phyloP scores from a whole-genome alignment of 139 green algal genomes.

The Pseudopediastrum boryanum region DNA sequence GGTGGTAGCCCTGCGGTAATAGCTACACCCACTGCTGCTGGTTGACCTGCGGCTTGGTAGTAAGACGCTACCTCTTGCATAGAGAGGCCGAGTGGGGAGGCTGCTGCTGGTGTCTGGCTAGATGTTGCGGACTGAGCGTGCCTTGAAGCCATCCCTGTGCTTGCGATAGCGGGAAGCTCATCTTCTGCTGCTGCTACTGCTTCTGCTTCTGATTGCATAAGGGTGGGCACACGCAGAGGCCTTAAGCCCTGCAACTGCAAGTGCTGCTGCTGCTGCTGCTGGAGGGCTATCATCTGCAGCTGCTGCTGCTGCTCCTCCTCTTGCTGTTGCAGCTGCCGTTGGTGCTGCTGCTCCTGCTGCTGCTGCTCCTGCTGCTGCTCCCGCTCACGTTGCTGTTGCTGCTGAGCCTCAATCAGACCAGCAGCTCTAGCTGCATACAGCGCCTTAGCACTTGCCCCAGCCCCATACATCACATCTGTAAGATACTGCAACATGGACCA shows the following conservation, averaged over 20 bases:
- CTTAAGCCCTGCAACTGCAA: neutral
- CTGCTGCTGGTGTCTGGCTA: neutral
- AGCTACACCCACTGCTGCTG: neutral
- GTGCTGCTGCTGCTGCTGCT: neutral
- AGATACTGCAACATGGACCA: neutral
- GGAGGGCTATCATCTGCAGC: neutral
- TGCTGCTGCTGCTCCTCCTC: neutral
- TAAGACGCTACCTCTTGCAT: neutral
- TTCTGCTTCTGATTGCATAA: neutral
- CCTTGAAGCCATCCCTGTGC: neutral
- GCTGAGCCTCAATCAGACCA: too few species aligned
- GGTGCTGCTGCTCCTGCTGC: neutral
- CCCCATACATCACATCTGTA: neutral
- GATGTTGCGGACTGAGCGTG: neutral
- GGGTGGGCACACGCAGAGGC: neutral
- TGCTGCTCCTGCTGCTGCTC: neutral
- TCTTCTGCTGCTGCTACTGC: slow-evolving; percentile 15
- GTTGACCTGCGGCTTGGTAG: neutral
- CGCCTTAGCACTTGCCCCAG: too few species aligned
- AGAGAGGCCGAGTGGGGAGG: neutral
- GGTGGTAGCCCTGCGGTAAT: neutral
- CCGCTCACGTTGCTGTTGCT: neutral
- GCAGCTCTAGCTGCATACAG: neutral
- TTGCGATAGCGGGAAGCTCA: neutral
- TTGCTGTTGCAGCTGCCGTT: neutral